Conservation (phyloP, 2,329 filamentous ascomycete genomes). For the Cercospora sp. region DNA sequence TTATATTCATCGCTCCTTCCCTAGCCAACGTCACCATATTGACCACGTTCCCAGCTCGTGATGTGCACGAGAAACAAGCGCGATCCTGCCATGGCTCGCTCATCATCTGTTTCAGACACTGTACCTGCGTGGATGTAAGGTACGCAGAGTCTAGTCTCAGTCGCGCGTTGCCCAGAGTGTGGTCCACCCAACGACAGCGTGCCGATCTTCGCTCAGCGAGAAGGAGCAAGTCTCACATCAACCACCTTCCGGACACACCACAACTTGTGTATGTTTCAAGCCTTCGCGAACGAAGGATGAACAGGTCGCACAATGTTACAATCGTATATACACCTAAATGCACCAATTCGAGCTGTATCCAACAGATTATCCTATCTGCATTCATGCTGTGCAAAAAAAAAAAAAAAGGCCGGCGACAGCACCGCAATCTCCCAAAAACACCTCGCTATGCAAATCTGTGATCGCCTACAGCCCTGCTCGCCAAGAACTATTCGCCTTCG, state of each 20-base stretch:
- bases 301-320: neutral
- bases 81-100: neutral
- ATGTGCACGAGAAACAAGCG: neutral
- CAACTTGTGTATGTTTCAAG: neutral
- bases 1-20: neutral
- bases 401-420: neutral
- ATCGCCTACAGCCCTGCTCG: neutral
- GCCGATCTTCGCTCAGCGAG: neutral
- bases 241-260: neutral
- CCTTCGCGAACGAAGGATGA: neutral
- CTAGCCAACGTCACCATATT: neutral
- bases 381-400: neutral
- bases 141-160: neutral
- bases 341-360: neutral
- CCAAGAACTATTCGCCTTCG: constrained; percentile 27
- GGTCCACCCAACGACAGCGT: neutral
- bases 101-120: neutral
- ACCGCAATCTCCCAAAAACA: neutral
- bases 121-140: neutral
- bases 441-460: constrained; percentile 1
- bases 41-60: neutral
- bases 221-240: neutral
- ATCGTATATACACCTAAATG: neutral
- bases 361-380: neutral
- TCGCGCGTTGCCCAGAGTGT: neutral